phyloP scores from a whole-genome alignment of 495 filamentous ascomycete genomes.

The Aspergillus incahuasiensis region DNA sequence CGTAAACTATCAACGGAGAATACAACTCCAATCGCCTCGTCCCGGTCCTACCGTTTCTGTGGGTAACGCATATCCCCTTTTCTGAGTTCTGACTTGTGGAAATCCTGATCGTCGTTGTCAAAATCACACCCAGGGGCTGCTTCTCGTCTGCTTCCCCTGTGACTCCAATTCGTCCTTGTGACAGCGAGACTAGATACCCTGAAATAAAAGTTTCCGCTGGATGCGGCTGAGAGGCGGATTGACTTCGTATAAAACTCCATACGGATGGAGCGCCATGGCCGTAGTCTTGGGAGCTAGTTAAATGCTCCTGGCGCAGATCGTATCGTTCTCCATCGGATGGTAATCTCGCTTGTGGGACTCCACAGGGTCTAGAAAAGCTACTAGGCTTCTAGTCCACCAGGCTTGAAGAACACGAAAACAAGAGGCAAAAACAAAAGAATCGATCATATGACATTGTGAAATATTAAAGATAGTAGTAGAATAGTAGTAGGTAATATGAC shows the following conservation, averaged over 20 bases:
- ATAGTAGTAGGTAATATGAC: background rate
- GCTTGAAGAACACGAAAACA: background rate
- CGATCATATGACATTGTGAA: background rate
- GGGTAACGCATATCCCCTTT: background rate
- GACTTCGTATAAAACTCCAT: background rate
- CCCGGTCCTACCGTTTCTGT: background rate
- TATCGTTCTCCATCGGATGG: background rate
- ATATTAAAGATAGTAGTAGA: background rate
- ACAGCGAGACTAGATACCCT: too few species aligned
- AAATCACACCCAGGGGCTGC: background rate
- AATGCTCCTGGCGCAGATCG: background rate
- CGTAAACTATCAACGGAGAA: background rate
- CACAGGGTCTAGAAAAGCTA: background rate
- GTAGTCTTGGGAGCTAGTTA: background rate
- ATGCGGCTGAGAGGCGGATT: background rate
- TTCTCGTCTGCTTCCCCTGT: background rate
- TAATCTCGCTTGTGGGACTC: background rate
- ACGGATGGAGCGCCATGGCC: background rate
- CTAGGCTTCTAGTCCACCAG: background rate
- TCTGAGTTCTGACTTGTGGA: background rate
- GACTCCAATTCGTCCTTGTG: background rate
- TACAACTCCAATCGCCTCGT: background rate
- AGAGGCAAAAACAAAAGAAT: too few species aligned
- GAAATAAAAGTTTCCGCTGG: background rate
- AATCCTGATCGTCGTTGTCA: background rate